Conservation (phyloP, 306 rosid genomes). For the Cucumis sativus region Cucumber_9930_V3 NC_026660.2:15243001-15243500, state of each 20-base stretch:
- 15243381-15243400: too few relatives aligned
- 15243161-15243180: constrained; percentile 23
- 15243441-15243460: too few relatives aligned
- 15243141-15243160: constrained; percentile 48
- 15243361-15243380: too few relatives aligned
- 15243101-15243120: constrained; percentile 58
- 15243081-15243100: constrained; percentile 61
- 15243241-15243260: neutral
- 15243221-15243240: too few relatives aligned
- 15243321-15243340: neutral
- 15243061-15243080: constrained; percentile 67
- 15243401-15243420: neutral
- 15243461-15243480: too few relatives aligned
- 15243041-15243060: constrained; percentile 53
- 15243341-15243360: neutral
- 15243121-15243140: constrained; percentile 52
- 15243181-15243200: neutral
- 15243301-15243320: neutral
- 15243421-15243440: too few relatives aligned
- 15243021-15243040: constrained; percentile 20
- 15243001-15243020: constrained; percentile 29
- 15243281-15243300: too few relatives aligned
- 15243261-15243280: neutral
- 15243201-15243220: neutral
- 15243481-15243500: too few relatives aligned